Conservation (phyloP, 106 monocot species). For the Agapanthus africanus region DNA sequence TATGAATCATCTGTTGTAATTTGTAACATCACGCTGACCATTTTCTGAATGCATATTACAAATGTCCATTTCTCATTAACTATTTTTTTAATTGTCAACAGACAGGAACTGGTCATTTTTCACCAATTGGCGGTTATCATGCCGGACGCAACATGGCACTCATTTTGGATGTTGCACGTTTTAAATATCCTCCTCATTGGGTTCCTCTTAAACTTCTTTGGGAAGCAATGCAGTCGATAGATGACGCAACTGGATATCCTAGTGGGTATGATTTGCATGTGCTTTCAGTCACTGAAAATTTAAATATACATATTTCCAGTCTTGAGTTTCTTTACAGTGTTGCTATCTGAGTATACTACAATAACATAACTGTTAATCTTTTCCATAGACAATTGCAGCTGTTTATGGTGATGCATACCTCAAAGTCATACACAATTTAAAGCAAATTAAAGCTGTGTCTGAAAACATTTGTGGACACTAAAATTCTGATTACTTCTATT, state of each 20-base stretch:
- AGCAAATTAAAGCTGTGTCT: no score
- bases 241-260: constrained; percentile 56
- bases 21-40: not conserved
- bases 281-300: not conserved
- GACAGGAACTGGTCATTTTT: constrained; percentile 98
- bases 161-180: constrained; percentile 95
- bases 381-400: no score
- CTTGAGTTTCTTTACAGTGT: no score
- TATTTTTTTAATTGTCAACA: constrained; percentile 24
- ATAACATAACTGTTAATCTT: no score
- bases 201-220: constrained; percentile 88
- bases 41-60: not conserved
- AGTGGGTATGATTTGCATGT: constrained; percentile 60
- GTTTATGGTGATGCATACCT: no score
- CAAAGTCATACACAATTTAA: no score
- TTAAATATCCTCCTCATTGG: constrained; percentile 99
- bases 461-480: no score
- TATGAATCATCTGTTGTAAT: not conserved
- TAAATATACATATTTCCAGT: no score
- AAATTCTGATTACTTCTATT: no score
- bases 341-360: no score
- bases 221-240: constrained; percentile 85
- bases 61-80: not conserved
- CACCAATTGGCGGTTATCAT: constrained; percentile 97
- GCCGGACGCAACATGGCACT: constrained; percentile 83